phyloP scores from a whole-genome alignment of 345 rosid species.

The Linum lewisii region DNA sequence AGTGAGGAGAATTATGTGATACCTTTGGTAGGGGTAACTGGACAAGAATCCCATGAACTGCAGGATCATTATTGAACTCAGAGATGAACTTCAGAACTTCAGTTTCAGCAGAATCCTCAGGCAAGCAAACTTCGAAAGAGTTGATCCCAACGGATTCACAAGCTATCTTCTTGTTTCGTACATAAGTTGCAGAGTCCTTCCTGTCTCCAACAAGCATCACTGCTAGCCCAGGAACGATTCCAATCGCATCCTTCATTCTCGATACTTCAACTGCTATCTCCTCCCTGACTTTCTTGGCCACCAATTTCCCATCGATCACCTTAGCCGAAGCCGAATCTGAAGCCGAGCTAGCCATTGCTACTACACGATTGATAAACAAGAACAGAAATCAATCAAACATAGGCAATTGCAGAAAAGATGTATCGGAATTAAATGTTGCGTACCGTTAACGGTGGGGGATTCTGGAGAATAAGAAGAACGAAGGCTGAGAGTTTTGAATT shows the following conservation, averaged over 20 bases:
- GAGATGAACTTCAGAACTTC: slow-evolving; percentile 15
- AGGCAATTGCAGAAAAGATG: no score
- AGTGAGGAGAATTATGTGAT: slow-evolving; percentile 14
- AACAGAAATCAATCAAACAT: no score
- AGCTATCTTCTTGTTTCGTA: slow-evolving; percentile 21
- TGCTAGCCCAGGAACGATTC: slow-evolving; percentile 20
- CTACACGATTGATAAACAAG: no score
- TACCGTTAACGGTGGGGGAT: no score
- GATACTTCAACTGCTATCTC: slow-evolving; percentile 12
- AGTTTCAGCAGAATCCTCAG: slow-evolving; percentile 20
- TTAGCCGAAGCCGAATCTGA: slow-evolving; percentile 8
- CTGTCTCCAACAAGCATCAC: slow-evolving; percentile 21
- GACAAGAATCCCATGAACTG: slow-evolving; percentile 28
- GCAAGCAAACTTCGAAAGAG: slow-evolving; percentile 8
- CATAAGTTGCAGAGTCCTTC: slow-evolving; percentile 19
- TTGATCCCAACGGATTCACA: slow-evolving; percentile 23
- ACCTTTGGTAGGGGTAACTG: slow-evolving; percentile 30
- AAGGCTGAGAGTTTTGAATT: no score
- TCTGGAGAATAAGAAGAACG: no score
- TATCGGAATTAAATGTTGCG: no score
- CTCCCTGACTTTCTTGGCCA: slow-evolving; percentile 16
- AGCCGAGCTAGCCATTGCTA: no score
- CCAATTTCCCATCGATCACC: slow-evolving; percentile 20
- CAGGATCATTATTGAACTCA: slow-evolving; percentile 16
- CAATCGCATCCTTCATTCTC: slow-evolving; percentile 18